phyloP scores from a whole-genome alignment of 2,329 filamentous ascomycete species.

The Thielaviopsis cerberus region DNA sequence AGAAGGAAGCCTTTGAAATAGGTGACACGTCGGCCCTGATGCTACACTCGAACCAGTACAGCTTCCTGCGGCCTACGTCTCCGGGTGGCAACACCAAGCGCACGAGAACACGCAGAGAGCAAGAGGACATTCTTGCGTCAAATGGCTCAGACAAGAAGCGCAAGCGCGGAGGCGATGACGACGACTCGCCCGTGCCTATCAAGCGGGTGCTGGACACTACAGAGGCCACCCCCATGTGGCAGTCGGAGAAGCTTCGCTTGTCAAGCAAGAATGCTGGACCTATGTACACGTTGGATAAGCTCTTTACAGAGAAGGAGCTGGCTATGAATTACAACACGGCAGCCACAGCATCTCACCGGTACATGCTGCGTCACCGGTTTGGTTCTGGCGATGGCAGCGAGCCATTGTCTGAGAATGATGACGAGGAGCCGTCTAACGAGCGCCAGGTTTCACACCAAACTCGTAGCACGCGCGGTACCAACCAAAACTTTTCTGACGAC shows the following conservation, averaged over 20 bases:
- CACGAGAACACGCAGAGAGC: constrained; percentile 41
- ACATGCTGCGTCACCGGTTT: constrained; percentile 36
- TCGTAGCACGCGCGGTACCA: constrained; percentile 39
- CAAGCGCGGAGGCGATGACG: constrained; percentile 39
- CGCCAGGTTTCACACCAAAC: constrained; percentile 45
- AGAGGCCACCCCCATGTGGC: constrained; percentile 43
- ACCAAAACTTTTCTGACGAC: constrained; percentile 38
- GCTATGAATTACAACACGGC: constrained; percentile 46
- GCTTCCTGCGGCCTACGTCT: constrained; percentile 44
- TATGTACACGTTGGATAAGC: constrained; percentile 48
- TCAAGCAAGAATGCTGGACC: constrained; percentile 38
- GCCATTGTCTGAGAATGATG: constrained; percentile 34
- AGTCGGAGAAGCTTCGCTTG: constrained; percentile 37
- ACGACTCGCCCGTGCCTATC: constrained; percentile 42
- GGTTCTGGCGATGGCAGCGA: constrained; percentile 23
- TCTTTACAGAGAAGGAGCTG: constrained; percentile 53
- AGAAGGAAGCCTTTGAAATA: constrained; percentile 51
- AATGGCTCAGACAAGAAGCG: constrained; percentile 36
- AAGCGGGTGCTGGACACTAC: constrained; percentile 36
- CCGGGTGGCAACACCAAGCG: constrained; percentile 47
- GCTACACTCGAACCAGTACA: constrained; percentile 50
- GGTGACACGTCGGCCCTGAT: constrained; percentile 46
- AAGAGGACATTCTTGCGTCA: constrained; percentile 33
- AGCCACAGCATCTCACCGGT: constrained; percentile 42
- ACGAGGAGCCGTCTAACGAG: constrained; percentile 41